Conservation (phyloP, 2,329 filamentous ascomycete species). For the Triangularia setosa region DNA sequence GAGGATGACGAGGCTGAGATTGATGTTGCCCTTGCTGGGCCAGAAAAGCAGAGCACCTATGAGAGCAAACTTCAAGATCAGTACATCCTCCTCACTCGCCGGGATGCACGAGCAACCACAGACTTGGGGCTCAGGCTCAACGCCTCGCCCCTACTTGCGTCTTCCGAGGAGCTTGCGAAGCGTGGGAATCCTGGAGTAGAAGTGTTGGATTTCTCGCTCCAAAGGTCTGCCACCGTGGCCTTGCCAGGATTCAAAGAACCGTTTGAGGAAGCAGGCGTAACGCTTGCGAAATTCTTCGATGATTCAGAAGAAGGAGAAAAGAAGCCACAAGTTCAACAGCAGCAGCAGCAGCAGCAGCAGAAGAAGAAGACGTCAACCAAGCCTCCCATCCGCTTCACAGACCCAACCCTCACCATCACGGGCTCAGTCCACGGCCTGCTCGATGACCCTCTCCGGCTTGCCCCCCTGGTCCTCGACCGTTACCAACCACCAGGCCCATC, state of each 20-base stretch:
- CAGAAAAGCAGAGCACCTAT: constrained; percentile 22
- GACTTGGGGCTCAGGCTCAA: constrained; percentile 39
- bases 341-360: not conserved
- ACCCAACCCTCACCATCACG: constrained; percentile 37
- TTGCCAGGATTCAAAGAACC: constrained; percentile 32
- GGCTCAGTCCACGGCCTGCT: constrained; percentile 40
- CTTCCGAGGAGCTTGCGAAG: constrained; percentile 6
- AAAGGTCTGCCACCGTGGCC: constrained; percentile 36
- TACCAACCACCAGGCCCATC: constrained; percentile 39
- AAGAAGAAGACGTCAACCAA: not conserved
- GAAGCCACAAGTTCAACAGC: not conserved
- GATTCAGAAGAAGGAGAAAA: not conserved
- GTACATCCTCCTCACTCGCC: constrained; percentile 23
- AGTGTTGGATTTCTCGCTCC: constrained; percentile 38
- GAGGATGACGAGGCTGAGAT: constrained; percentile 18
- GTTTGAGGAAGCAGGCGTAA: constrained; percentile 26
- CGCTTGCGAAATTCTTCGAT: not conserved
- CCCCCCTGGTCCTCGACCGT: constrained; percentile 34
- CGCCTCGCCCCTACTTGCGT: constrained; percentile 24
- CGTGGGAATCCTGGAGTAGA: constrained; percentile 15
- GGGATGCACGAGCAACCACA: constrained; percentile 30
- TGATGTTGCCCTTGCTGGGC: not conserved
- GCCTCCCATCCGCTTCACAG: constrained; percentile 18
- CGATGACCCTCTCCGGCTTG: constrained; percentile 31
- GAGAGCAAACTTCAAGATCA: constrained; percentile 24